Conservation (phyloP, 169 alveolate species). For the Eimeria zaria region DNA sequence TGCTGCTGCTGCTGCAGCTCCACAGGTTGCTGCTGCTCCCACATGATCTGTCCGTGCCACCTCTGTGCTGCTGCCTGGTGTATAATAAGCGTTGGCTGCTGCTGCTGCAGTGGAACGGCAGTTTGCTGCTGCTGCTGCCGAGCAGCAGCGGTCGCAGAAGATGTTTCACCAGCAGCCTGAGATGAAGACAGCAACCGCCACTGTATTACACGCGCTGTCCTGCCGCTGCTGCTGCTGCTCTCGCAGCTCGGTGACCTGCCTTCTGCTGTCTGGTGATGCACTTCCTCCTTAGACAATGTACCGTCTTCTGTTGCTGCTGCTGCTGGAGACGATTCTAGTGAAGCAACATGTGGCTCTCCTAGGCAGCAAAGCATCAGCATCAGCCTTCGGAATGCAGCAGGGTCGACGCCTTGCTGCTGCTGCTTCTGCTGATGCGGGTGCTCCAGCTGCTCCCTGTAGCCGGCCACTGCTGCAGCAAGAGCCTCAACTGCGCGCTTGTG, state of each 20-base stretch:
- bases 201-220: slow-evolving; percentile 31
- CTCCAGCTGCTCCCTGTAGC: slow-evolving; percentile 63
- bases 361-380: slow-evolving; percentile 74
- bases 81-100: slow-evolving; percentile 16
- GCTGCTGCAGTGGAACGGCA: slow-evolving; percentile 48
- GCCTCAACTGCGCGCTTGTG: slow-evolving; percentile 58
- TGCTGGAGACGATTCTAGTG: slow-evolving; percentile 50
- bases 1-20: slow-evolving; percentile 52
- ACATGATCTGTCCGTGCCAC: slow-evolving; percentile 23
- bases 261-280: not conserved
- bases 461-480: slow-evolving; percentile 61
- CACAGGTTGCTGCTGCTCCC: not conserved
- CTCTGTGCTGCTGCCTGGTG: slow-evolving; percentile 41
- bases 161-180: not conserved
- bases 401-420: slow-evolving; percentile 61
- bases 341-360: slow-evolving; percentile 66
- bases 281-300: not conserved
- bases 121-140: slow-evolving; percentile 59
- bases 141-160: slow-evolving; percentile 26
- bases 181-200: slow-evolving; percentile 49
- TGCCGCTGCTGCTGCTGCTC: slow-evolving; percentile 15
- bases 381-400: slow-evolving; percentile 44
- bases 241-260: not conserved
- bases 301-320: slow-evolving; percentile 12
- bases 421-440: slow-evolving; percentile 62